Evolutionary conservation across 768 basidiomycete genomes (phyloP), one percentile per base, ranked within the genome.

Genomic region (Cystoderma amianthinum): DNA sequence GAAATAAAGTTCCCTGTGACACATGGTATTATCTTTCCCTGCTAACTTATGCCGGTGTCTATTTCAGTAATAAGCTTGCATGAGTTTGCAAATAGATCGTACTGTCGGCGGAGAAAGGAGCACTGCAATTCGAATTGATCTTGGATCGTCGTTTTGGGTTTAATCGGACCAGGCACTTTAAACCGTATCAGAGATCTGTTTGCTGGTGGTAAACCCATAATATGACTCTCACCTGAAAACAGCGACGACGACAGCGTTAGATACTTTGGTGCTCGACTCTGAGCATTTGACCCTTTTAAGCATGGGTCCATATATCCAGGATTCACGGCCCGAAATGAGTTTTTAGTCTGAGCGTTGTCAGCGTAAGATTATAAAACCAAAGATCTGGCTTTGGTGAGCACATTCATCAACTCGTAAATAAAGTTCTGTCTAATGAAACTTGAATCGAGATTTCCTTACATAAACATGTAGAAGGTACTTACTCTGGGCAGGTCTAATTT

Each of bases 1-100:
- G 58, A 82, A 74, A 48, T 60, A 66, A 52, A 85, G 72, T 39
- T 63, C 65, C 48, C 80, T 72, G 58, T 78, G 74, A 65, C 83
- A 86, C 83, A 86, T 85, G 50, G 55, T 25, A 7, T 28, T n/a
- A n/a, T n/a, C n/a, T 28, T 28, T 28, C n/a, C 47, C 51, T 53
- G 44, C 47, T 48, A 44, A 44, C 53, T 45, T 47, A 47, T 37
- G 18, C 9, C 18, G 12, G 7, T 34, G 20, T 51, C 48, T 51
- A 44, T 47, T 49, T 55, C 38, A 48, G 43, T 17, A 49, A 40
- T n/a, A 19, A 32, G 58, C 54, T 46, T 54, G 56, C 50, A 56
- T 36, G 35, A 38, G 42, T n/a, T n/a, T n/a, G n/a, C n/a, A n/a
- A 32, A 44, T 41, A 43, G 39, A 48, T 40, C 36, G 24, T 43